phyloP scores from a whole-genome alignment of 1,284 basidiomycete species.

The Ceratobasidium sp. region DNA sequence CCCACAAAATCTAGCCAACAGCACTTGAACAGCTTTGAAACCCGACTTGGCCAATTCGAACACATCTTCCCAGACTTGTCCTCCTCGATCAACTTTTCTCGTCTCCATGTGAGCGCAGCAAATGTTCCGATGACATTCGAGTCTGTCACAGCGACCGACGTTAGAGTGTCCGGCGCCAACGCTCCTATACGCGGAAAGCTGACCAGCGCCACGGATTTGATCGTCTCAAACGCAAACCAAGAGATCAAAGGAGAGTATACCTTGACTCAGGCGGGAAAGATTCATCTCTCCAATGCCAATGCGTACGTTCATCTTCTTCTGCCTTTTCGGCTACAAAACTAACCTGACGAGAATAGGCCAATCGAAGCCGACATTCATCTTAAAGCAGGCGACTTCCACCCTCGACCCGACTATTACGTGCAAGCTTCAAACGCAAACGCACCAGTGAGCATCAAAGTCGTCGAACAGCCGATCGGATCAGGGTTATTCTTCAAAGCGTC shows the following conservation, averaged over 20 bases:
- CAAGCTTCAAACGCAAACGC: background rate
- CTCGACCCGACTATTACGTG: constrained; percentile 4
- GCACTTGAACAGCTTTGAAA: constrained; percentile 8
- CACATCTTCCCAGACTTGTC: constrained; percentile 26
- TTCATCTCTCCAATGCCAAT: constrained; percentile 12
- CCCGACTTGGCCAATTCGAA: constrained; percentile 34
- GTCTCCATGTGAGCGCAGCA: background rate
- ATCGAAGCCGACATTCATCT: background rate
- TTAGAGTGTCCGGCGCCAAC: background rate
- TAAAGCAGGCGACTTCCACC: constrained; percentile 22
- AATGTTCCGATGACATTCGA: constrained; percentile 28
- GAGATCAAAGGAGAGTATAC: background rate
- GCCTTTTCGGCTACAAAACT: background rate
- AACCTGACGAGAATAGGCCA: background rate
- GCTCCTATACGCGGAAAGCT: background rate
- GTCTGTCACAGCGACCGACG: background rate
- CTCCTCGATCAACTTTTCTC: background rate
- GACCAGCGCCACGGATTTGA: constrained; percentile 2
- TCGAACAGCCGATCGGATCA: constrained; percentile 1
- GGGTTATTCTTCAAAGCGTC: constrained; percentile 9
- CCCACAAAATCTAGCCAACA: background rate
- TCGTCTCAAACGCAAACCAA: background rate
- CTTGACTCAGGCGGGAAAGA: constrained; percentile 3
- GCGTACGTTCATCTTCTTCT: background rate
- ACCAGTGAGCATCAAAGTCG: background rate